Base-by-base conservation (phyloP, 768 basidiomycete species). In the Leucosporidium scottii region DNA sequence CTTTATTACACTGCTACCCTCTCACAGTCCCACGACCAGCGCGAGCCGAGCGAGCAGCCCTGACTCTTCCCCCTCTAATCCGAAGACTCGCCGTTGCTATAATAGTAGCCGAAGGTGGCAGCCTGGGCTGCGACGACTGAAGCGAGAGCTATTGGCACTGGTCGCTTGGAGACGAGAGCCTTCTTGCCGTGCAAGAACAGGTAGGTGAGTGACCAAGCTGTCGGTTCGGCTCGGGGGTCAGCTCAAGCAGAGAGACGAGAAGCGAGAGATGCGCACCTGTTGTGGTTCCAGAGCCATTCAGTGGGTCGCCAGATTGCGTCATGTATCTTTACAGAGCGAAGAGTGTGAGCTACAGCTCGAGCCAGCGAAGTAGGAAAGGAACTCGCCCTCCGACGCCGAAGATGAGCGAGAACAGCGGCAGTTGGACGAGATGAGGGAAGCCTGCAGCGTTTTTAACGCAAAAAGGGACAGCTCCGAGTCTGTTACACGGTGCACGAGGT, bases 341-440 rank as follows among this genome's bases (percentile, higher is more conserved):
- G 13, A 28, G 28, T 1, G 12, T 8, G 23, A 56, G 55, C 18
- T 56, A 17, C 55, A 61, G 36, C 55, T 34, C 34, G 34, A 34
- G 34, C n/a, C 34, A 34, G 34, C 34, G 34, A 34, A 34, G 34
- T 34, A 34, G 34, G 34, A 10, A 34, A 34, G 4, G 34, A 34
- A 34, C 34, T 34, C 5, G 66, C 67, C 67, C 67, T 12, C 44
- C 47, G 0, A 62, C 60, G n/a, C 59, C 71, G 31, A 72, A 66
- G 44, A 72, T 61, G 23, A 55, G 92, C 3, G 93, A 94, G 64
- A 96, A 85, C 49, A 96, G 80, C 3, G 94, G 94, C 27, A 97
- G 83, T 76, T 88, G 86, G 12, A 97, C 79, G 74, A 98, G 93
- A 77, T 96, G 92, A 85, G 96, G 97, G 78, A 93, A 96, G 70